Conservation (phyloP, 2,329 filamentous ascomycete genomes). For the Lojkania enalia region DNA sequence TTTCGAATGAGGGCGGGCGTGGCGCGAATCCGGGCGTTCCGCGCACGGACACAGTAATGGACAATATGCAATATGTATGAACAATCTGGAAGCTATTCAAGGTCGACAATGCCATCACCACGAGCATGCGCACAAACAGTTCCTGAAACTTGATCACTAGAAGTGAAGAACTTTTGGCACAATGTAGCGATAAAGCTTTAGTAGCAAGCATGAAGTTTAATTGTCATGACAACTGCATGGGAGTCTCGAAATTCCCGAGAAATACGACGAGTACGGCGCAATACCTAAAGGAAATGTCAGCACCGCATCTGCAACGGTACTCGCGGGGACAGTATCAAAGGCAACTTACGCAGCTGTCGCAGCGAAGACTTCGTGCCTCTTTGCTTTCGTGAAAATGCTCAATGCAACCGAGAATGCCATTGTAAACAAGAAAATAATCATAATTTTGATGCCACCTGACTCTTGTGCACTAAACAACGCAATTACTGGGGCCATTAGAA, state of each 20-base stretch:
- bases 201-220: too few species aligned
- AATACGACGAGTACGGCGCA: slow-evolving; percentile 9
- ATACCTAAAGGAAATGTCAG: neutral
- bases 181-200: too few species aligned
- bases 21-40: too few species aligned
- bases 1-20: too few species aligned
- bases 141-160: too few species aligned
- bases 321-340: neutral
- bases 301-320: neutral
- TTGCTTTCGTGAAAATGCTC: slow-evolving; percentile 13
- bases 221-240: slow-evolving; percentile 18
- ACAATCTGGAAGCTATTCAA: too few species aligned
- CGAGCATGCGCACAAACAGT: too few species aligned
- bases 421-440: slow-evolving; percentile 21
- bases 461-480: slow-evolving; percentile 20
- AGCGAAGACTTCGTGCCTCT: slow-evolving; percentile 18
- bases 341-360: slow-evolving; percentile 17
- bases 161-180: too few species aligned
- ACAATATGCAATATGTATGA: too few species aligned
- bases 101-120: too few species aligned
- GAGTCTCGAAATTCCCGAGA: slow-evolving; percentile 22
- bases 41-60: too few species aligned
- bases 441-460: slow-evolving; percentile 19
- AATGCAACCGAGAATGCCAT: slow-evolving; percentile 11
- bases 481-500: slow-evolving; percentile 29